These are phyloP conservation scores for Phytophthora ohioensis DNA, from an alignment of 352 stramenopile genomes.

Conservation along the genomic window DNA sequence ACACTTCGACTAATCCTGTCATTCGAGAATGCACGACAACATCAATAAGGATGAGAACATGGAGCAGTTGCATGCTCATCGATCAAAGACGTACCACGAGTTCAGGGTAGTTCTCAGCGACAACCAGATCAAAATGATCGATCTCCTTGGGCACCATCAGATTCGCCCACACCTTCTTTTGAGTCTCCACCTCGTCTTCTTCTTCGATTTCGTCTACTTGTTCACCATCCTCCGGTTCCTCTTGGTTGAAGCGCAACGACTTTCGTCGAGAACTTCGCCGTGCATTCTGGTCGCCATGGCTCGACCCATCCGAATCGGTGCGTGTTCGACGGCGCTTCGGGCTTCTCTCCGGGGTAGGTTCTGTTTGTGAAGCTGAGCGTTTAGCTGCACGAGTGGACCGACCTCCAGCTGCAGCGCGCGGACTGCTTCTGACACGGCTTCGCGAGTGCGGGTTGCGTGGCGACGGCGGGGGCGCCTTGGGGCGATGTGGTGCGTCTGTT, in stretches of 20 bases:
- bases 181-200: slow-evolving; percentile 18
- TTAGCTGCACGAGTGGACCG: slow-evolving; percentile 23
- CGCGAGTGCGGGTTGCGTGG: slow-evolving; percentile 27
- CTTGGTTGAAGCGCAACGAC: slow-evolving; percentile 30
- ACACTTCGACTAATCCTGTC: slow-evolving; percentile 35
- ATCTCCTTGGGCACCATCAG: slow-evolving; percentile 34
- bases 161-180: slow-evolving; percentile 34
- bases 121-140: slow-evolving; percentile 50
- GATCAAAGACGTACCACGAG: slow-evolving; percentile 47
- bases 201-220: slow-evolving; percentile 16
- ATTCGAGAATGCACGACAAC: not conserved
- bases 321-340: slow-evolving; percentile 42
- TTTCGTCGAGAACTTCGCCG: slow-evolving; percentile 34
- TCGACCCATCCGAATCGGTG: slow-evolving; percentile 31
- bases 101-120: slow-evolving; percentile 51
- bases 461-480: slow-evolving; percentile 26
- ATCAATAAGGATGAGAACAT: slow-evolving; percentile 6
- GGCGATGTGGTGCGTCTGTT: slow-evolving; percentile 55
- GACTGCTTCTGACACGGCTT: slow-evolving; percentile 36
- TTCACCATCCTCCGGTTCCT: slow-evolving; percentile 20
- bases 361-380: slow-evolving; percentile 16
- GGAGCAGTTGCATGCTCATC: not conserved
- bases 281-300: slow-evolving; percentile 17
- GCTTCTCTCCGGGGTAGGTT: slow-evolving; percentile 27
- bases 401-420: slow-evolving; percentile 19